Base-by-base conservation (phyloP, 2,329 filamentous ascomycete genomes). In the Verticillium nubilum region DNA sequence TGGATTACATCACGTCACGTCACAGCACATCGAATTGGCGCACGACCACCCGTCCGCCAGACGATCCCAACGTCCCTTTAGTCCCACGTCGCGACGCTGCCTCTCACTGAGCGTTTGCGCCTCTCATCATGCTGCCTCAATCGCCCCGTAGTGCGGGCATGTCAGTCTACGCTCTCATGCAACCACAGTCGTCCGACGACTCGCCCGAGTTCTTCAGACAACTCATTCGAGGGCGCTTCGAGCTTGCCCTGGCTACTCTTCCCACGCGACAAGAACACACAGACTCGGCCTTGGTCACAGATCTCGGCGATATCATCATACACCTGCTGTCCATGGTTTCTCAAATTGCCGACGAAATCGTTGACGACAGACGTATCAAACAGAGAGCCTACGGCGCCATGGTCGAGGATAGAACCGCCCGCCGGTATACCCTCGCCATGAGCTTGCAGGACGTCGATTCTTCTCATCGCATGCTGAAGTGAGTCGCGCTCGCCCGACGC, bases 301-400 rank as follows among this genome's bases (percentile, higher is more conserved):
- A 57, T 25, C 25, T 57, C 23, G 56, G 56, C 42, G 56, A 57
- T 26, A 57, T 42, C n/a, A 57, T 57, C 26, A 29, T 57, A 10
- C 56, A 57, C 19, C 56, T 57, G 2, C 42, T 52, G 27, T 23
- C 25, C 26, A 57, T 57, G 56, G 35, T 57, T 3, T 17, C 17
- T 5, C 1, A 28, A 17, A 52, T 57, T 4, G 27, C 56, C 7
- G 42, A 57, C 9, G 56, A 57, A 6, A 42, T 57, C 15, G 19
- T 50, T 19, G 25, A 57, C 42, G 42, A 50, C 26, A 15, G 23
- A 5, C 42, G 9, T n/a, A 28, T 52, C 26, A 26, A 29, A 4
- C 35, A 52, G 7, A 57, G 42, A 19, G 35, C 42, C 1, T 23
- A 57, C 27, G 26, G 55, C 10, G 35, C 27, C 7, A 25, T 52